Conservation (phyloP, 2,329 filamentous ascomycete species). For the Chalaropsis thielavioides region DNA sequence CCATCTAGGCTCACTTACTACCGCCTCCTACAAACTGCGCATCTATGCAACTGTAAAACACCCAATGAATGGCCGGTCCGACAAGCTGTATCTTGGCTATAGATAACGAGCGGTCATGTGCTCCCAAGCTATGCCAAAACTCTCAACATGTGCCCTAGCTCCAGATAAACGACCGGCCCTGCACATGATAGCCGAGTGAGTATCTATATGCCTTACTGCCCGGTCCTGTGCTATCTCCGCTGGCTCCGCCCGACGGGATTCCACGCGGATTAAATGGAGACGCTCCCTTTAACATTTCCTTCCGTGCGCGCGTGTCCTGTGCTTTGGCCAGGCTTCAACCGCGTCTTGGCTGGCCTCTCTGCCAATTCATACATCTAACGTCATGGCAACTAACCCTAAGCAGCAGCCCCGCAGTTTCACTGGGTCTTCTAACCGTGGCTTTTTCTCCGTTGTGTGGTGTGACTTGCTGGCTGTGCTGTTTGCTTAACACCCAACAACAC, state of each 20-base stretch:
- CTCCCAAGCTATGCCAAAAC: neutral
- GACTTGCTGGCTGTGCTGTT: neutral
- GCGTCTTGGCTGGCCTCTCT: neutral
- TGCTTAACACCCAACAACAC: neutral
- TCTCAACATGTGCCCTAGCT: neutral
- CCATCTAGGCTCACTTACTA: neutral
- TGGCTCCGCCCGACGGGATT: too few species aligned
- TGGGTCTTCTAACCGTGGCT: neutral
- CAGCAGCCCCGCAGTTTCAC: neutral
- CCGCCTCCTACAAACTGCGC: neutral
- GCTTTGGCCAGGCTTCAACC: neutral
- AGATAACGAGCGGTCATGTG: neutral
- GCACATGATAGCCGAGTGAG: neutral
- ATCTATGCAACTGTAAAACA: too few species aligned
- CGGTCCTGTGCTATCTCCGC: neutral
- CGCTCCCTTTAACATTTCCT: neutral
- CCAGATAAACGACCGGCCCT: neutral
- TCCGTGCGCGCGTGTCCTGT: neutral
- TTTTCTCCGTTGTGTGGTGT: neutral
- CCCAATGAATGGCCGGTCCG: too few species aligned
- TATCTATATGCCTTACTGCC: neutral
- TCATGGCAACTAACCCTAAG: neutral
- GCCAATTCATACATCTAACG: too few species aligned
- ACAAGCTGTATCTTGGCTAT: neutral
- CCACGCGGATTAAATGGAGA: neutral